Evolutionary conservation across 139 green algal species (phyloP), one percentile per base, ranked within the genome.

Genomic region (Zygnema cylindricum): DNA sequence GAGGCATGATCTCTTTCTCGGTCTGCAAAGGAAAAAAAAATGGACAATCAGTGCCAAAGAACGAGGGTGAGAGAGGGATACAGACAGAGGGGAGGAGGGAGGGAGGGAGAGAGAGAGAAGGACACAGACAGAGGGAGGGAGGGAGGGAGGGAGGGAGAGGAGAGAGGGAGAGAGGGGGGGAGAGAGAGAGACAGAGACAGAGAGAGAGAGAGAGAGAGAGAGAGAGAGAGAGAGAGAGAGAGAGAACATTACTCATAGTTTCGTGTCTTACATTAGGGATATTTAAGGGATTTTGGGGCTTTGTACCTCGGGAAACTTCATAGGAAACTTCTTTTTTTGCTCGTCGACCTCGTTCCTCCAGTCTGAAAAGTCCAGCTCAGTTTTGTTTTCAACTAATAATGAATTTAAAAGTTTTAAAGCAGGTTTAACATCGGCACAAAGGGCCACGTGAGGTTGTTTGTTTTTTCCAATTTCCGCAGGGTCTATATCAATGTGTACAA

Each of bases 401-500:
- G 88, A 75, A 88, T 96, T 96, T 35, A 96, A 85, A 43, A 76
- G 69, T 69, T 76, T 69, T 63, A 95, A 73, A 36, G 88, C 49
- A 1, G 93, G 86, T 86, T 94, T 94, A 0, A 96, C 92, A 90
- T 99, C 96, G 32, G 96, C 91, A 85, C 88, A 96, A 38, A 98
- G 82, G 7, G 96, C 92, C 69, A 98, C 94, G 92, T 98, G 94
- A 30, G 97, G 94, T 3, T 94, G 43, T 95, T 99, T 99, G 97
- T 99, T 99, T 95, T 99, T 99, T 92, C 95, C 86, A 89, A 99
- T 98, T 94, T 99, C 97, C 0, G 98, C 98, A 0, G 97, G 94
- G 93, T 99, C 98, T 79, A 99, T 98, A 92, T 99, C 98, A 54
- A 99, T 95, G 93, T 99, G 97, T 82, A 99, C 95, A 89, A 99